phyloP scores from a whole-genome alignment of 2,329 filamentous ascomycete genomes.

The Nemania sp. region DNA sequence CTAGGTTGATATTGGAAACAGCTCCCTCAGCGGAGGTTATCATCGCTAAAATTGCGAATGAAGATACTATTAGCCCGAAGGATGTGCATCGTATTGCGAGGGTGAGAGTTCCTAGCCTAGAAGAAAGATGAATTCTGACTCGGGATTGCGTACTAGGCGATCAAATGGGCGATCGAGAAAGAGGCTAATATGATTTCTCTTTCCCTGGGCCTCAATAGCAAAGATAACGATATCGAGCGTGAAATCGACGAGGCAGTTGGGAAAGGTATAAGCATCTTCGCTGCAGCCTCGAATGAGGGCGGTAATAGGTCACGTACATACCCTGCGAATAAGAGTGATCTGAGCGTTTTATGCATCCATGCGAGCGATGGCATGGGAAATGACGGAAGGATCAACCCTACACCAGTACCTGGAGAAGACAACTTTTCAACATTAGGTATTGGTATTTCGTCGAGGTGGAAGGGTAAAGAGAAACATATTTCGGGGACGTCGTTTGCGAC shows the following conservation, averaged over 20 bases:
- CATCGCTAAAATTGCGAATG: conserved; percentile 12
- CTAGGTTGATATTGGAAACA: conserved; percentile 11
- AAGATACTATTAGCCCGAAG: no score
- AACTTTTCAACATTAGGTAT: conserved; percentile 15
- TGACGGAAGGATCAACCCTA: conserved; percentile 1
- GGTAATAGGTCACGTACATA: background rate
- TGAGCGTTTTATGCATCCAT: conserved; percentile 13
- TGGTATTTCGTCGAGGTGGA: conserved; percentile 8
- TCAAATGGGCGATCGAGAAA: conserved; percentile 3
- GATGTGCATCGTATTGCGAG: background rate
- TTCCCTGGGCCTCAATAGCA: conserved; percentile 6
- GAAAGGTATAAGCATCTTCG: conserved; percentile 15
- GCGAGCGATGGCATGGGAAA: conserved; percentile 14
- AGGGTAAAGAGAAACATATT: background rate
- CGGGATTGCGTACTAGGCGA: background rate
- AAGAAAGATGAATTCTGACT: background rate
- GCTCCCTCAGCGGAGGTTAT: conserved; percentile 16
- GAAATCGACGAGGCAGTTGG: background rate
- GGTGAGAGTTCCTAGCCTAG: no score
- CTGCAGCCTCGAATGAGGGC: conserved; percentile 6
- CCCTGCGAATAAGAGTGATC: background rate
- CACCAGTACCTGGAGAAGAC: background rate
- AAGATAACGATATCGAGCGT: background rate
- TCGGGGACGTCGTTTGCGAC: conserved; percentile 26
- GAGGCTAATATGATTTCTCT: conserved; percentile 18